Conservation (phyloP, 805 yeast species). For the Torulaspora quercuum region DNA sequence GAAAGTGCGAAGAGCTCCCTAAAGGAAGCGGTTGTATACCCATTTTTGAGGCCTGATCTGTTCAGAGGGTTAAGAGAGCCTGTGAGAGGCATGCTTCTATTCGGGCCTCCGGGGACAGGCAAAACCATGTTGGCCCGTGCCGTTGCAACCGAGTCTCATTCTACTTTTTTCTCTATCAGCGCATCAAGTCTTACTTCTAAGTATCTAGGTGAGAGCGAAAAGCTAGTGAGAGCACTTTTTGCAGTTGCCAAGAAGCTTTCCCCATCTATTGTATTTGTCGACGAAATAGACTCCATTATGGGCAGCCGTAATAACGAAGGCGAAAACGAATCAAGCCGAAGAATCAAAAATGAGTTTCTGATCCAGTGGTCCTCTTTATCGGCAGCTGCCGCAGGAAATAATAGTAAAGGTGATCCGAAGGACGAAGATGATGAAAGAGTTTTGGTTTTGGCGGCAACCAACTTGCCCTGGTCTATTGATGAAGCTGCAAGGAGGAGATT, state of each 20-base stretch:
- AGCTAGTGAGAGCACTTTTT: conserved; percentile 84
- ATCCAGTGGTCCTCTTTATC: conserved; percentile 94
- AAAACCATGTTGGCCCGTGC: conserved; percentile 97
- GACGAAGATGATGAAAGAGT: conserved; percentile 55
- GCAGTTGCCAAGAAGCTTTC: conserved; percentile 78
- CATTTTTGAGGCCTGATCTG: conserved; percentile 88
- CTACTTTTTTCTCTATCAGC: conserved; percentile 87
- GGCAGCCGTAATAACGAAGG: conserved; percentile 57
- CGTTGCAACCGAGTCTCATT: conserved; percentile 90
- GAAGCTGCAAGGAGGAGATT: conserved; percentile 95
- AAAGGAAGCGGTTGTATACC: conserved; percentile 94
- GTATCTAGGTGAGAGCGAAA: conserved; percentile 89
- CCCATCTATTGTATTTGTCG: conserved; percentile 92
- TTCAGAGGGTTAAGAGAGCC: conserved; percentile 91
- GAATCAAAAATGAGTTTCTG: conserved; percentile 88
- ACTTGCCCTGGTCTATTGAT: conserved; percentile 94
- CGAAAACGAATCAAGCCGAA: conserved; percentile 82
- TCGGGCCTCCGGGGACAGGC: conserved; percentile 99
- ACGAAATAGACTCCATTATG: conserved; percentile 89
- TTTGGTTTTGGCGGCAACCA: conserved; percentile 89
- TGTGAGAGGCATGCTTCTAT: conserved; percentile 89
- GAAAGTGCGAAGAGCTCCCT: conserved; percentile 83
- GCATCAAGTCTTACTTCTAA: conserved; percentile 88
- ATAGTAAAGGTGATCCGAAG: conserved; percentile 39
- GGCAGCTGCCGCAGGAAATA: conserved; percentile 73